A percentile compares a stretch with the other conserved stretches of the same genome.
phyloP scores from a whole-genome alignment of 352 stramenopile species.

The Pythium phragmiticola region DNA sequence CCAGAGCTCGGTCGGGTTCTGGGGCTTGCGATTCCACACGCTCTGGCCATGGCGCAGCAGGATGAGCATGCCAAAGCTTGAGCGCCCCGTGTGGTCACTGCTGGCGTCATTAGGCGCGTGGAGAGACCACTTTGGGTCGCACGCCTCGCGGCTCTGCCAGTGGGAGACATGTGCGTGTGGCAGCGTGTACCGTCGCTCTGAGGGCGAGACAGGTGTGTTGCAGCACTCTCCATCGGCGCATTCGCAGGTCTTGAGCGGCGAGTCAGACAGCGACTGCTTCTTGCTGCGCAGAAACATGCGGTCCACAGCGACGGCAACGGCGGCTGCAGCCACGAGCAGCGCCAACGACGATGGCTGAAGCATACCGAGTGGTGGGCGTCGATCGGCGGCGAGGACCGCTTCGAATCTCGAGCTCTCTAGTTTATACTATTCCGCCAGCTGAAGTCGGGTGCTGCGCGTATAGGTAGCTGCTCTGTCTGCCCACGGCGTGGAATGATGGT shows the following conservation, averaged over 20 bases:
- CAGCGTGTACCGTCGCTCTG: slow-evolving; percentile 70
- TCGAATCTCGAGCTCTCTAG: background rate
- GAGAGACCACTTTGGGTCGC: slow-evolving; percentile 56
- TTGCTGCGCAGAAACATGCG: slow-evolving; percentile 19
- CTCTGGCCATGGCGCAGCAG: slow-evolving; percentile 82
- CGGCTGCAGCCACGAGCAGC: slow-evolving; percentile 19
- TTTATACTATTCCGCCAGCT: no score
- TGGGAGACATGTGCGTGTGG: slow-evolving; percentile 68
- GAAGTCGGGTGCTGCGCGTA: no score
- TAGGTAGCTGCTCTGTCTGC: background rate
- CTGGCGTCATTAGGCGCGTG: slow-evolving; percentile 36
- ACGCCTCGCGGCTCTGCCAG: slow-evolving; percentile 61
- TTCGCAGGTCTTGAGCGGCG: slow-evolving; percentile 37
- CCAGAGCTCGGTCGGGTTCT: slow-evolving; percentile 69
- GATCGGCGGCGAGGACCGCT: background rate
- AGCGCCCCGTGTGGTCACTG: slow-evolving; percentile 27
- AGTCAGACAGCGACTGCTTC: background rate
- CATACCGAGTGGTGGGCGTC: slow-evolving; percentile 1
- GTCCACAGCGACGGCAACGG: slow-evolving; percentile 32
- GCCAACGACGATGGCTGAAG: slow-evolving; percentile 13
- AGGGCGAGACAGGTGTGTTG: slow-evolving; percentile 51
- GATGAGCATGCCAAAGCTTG: slow-evolving; percentile 76
- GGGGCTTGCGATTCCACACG: slow-evolving; percentile 84
- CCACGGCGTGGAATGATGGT: background rate
- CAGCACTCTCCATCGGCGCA: slow-evolving; percentile 76